Evolutionary conservation across 192 early-diverging fungal species (phyloP).

Genomic region (Podila clonocystis): DNA sequence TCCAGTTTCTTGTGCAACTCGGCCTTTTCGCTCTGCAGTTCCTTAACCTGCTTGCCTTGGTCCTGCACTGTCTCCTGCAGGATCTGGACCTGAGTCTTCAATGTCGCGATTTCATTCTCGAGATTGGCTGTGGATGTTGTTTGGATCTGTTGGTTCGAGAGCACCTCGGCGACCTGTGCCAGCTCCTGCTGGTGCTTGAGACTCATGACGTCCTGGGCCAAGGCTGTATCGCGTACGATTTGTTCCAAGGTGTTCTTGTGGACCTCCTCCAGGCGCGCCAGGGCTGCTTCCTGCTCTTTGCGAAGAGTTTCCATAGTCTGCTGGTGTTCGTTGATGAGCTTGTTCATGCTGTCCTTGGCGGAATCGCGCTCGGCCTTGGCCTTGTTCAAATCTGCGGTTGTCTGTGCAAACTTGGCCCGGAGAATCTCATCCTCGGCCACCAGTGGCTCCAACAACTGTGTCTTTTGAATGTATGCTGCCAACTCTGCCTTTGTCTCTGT

Average conservation of each 20-base stretch:
- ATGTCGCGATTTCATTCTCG: background rate
- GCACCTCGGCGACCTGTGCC: background rate
- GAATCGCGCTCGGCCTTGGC: conserved; percentile 42
- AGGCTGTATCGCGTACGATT: conserved; percentile 20
- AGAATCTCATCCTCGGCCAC: conserved; percentile 46
- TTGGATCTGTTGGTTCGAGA: background rate
- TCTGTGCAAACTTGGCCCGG: conserved; percentile 36
- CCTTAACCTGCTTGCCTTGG: conserved; percentile 7
- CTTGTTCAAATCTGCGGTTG: conserved; percentile 26
- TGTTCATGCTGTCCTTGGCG: conserved; percentile 43
- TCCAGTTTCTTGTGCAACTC: conserved; percentile 9
- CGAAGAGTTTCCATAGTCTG: conserved; percentile 18
- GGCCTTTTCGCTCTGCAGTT: conserved; percentile 6
- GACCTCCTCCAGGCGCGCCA: conserved; percentile 6
- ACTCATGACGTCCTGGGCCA: conserved; percentile 25
- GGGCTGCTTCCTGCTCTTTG: conserved; percentile 34
- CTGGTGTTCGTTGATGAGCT: conserved; percentile 47
- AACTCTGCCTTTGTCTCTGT: conserved; percentile 32
- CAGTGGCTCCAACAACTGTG: conserved; percentile 30
- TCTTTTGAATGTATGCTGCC: conserved; percentile 47
- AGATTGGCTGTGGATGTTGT: background rate
- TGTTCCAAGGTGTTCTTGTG: conserved; percentile 31
- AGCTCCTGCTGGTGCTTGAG: conserved; percentile 31
- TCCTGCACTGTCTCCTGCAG: conserved; percentile 13
- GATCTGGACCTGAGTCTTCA: conserved; percentile 1